Evolutionary conservation across 164 flowering plant species (phyloP), one percentile per base, ranked within the genome.

Genomic region (Sedum album): DNA sequence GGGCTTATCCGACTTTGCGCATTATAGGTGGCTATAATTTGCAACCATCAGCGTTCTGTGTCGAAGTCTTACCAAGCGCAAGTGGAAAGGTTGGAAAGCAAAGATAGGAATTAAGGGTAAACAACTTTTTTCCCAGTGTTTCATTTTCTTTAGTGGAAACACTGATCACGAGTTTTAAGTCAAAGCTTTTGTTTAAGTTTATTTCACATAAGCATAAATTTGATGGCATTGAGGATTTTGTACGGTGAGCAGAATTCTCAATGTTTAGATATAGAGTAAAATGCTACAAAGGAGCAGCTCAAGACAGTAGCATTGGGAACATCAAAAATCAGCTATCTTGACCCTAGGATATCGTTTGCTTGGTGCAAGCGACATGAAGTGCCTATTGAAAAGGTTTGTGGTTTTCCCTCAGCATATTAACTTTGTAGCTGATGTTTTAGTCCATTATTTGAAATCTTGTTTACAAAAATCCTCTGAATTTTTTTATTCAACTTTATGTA

Each of bases 311-410:
- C 99, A 0, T 73, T 95, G 69, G 98, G 99, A 72, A 95, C 99
- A 1, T 95, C 99, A 44, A 95, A 92, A 77, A 88, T 92, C 67
- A 95, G 90, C 71, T 95, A 95, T 71, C 87, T 85, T 71, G 99
- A 95, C 70, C 99, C 99, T 44, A 81, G 99, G 74, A 95, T 95
- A 68, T 84, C 97, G 1, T 98, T 95, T 42, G 97, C 99, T 25
- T 95, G 99, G 99, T 92, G 99, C 88, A 92, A 95, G 79, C 88
- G 98, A 28, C 91, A 85, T 66, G 99, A 95, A 73, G 99, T 95
- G 66, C 97, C 97, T 5, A 92, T 95, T 68, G 99, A 95, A 79
- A 95, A 95, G 96, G 99, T 95, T 60, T 18, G 67, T 33, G 67
- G 14, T 18, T 2, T 30, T n/a, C n/a, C n/a, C n/a, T n/a, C n/a